Evolutionary conservation across 345 rosid genomes (phyloP).

Genomic region (Psidium friedrichsthalianum): DNA sequence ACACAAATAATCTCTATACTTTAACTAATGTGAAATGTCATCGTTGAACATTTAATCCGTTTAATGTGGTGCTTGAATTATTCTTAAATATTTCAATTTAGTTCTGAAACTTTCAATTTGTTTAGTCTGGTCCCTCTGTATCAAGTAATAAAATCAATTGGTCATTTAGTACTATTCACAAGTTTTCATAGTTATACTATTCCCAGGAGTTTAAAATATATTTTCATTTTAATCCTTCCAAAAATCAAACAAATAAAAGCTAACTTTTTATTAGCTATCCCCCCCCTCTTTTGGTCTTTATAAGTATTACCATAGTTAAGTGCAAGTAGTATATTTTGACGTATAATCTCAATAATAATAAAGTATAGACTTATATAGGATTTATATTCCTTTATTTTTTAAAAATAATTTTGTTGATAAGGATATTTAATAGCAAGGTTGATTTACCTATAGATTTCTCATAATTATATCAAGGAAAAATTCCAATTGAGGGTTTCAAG

Average conservation of each 20-base stretch:
- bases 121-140: accelerated
- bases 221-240: not conserved
- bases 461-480: not conserved
- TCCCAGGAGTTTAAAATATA: not conserved
- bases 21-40: not conserved
- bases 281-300: not conserved
- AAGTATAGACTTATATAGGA: not conserved
- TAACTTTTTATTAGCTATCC: not conserved
- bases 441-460: not conserved
- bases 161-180: not conserved
- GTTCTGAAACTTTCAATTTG: not conserved
- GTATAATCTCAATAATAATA: not conserved
- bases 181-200: not conserved
- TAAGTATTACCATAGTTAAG: not conserved
- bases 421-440: not conserved
- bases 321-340: not conserved
- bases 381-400: not conserved
- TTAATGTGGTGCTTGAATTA: no score
- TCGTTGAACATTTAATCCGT: not conserved
- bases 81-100: no score
- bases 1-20: not conserved
- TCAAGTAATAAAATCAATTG: not conserved
- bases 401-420: not conserved
- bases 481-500: no score
- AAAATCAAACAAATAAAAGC: not conserved